Conservation (phyloP, 2,329 filamentous ascomycete genomes). For the Ophiostoma tasmaniense region DNA sequence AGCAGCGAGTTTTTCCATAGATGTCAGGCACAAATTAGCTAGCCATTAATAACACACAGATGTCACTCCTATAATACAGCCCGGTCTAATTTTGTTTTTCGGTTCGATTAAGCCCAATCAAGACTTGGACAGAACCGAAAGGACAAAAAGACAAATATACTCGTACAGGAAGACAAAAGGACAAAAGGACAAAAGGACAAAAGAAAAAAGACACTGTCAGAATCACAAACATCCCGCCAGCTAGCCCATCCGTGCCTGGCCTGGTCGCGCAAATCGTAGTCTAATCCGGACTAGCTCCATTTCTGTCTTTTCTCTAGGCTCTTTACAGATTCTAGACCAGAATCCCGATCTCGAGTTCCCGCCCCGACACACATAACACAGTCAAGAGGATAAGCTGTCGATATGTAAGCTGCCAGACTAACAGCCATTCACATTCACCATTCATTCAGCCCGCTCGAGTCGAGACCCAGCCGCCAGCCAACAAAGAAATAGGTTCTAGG, state of each 20-base stretch:
- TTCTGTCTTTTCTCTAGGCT: background rate
- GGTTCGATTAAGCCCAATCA: too few species aligned
- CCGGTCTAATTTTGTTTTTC: background rate
- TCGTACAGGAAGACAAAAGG: too few species aligned
- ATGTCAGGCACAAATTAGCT: background rate
- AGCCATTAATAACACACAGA: background rate
- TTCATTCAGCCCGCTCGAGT: background rate
- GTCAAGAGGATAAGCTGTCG: background rate
- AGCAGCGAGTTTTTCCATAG: background rate
- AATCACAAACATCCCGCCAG: background rate
- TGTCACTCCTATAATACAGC: background rate
- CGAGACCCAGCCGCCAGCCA: background rate
- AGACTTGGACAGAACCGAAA: background rate
- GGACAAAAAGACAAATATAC: too few species aligned
- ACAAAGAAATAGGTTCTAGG: background rate
- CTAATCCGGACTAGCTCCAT: background rate
- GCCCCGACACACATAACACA: background rate
- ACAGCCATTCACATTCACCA: too few species aligned
- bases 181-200: too few species aligned
- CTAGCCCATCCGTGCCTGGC: background rate
- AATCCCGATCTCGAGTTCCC: background rate
- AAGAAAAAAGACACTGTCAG: background rate
- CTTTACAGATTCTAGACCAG: constrained; percentile 2
- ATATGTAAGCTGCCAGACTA: background rate
- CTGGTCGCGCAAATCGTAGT: background rate